A percentile compares a stretch with the other conserved stretches of the same genome.
Evolutionary conservation across 345 rosid genomes (phyloP).

Genomic region (Arabidopsis thaliana): DNA sequence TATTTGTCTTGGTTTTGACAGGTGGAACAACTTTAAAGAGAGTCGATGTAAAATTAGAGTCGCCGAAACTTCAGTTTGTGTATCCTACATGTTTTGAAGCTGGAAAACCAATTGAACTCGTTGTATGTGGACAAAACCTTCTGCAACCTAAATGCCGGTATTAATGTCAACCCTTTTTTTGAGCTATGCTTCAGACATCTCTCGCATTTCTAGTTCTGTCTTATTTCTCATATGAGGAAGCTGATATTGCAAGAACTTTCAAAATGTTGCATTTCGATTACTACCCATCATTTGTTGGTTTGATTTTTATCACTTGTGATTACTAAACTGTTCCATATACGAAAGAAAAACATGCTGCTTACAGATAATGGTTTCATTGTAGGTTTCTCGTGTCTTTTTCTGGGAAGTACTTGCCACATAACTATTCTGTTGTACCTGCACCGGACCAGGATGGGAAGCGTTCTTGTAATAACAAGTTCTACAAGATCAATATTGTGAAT

Average conservation of each 20-base stretch:
- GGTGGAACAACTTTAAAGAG: constrained; percentile 70
- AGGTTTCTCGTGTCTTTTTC: constrained; percentile 91
- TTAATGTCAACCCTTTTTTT: constrained; percentile 23
- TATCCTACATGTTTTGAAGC: constrained; percentile 92
- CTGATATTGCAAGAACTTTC: constrained; percentile 29
- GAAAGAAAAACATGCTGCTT: constrained; percentile 17
- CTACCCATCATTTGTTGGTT: constrained; percentile 15
- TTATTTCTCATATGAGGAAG: constrained; percentile 8
- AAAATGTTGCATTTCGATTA: constrained; percentile 17
- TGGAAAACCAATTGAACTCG: constrained; percentile 83
- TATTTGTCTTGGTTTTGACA: constrained; percentile 36
- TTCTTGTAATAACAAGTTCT: constrained; percentile 60
- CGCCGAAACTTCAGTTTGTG: constrained; percentile 86
- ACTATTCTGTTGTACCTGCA: constrained; percentile 59
- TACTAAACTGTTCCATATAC: constrained; percentile 14
- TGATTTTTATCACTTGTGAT: constrained; percentile 14
- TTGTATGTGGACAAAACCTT: constrained; percentile 86
- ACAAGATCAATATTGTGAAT: constrained; percentile 60
- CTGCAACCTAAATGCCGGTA: constrained; percentile 79
- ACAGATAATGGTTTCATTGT: constrained; percentile 42
- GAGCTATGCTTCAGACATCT: constrained; percentile 22
- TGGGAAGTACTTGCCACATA: constrained; percentile 81
- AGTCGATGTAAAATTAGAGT: constrained; percentile 56
- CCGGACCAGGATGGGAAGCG: constrained; percentile 47
- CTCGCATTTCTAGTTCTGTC: not conserved